Base-by-base conservation (phyloP, 768 basidiomycete genomes). In the Pleurotus salmoneostramineus region DNA sequence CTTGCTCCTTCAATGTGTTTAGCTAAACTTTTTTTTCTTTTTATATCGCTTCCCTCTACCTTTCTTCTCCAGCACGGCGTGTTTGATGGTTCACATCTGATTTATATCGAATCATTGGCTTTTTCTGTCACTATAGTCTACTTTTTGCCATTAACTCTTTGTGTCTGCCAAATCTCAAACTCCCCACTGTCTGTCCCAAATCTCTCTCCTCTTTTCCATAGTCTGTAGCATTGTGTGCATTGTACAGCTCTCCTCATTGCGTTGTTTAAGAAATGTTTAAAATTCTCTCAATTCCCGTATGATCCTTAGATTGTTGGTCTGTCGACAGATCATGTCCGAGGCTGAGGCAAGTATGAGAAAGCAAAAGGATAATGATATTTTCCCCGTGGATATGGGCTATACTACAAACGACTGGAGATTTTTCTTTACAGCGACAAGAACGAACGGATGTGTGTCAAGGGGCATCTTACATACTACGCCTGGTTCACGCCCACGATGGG, bases 401-500 rank as follows among this genome's bases (percentile, higher is more conserved):
- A 27, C 21, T 27, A 27, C 21, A 27, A 8, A 47, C 12, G 45
- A 47, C 2, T 17, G 3, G 8, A 42, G 40, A 42, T 42, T 42
- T n/a, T 42, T 27, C 3, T 27, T n/a, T n/a, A n/a, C n/a, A n/a
- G 3, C 21, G 21, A 42, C 40, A 42, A 42, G 40, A n/a, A 42
- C 40, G 40, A 42, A n/a, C n/a, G 40, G 8, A n/a, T 42, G 40
- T 42, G 40, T 42, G 1, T 3, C 21, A 27, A 27, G 21, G 3
- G 21, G 21, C 21, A 27, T 27, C 21, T 27, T 27, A n/a, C n/a
- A n/a, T n/a, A 27, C 21, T 27, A 27, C 21, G 21, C 21, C 21
- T 27, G 21, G 21, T 55, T 55, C 33, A 70, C 55, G 6, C 70
- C 71, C 12, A 71, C 50, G 47, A 78, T 66, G 10, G 77, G 76